Conservation (phyloP, 169 alveolate genomes). For the Babesia caballi region DNA sequence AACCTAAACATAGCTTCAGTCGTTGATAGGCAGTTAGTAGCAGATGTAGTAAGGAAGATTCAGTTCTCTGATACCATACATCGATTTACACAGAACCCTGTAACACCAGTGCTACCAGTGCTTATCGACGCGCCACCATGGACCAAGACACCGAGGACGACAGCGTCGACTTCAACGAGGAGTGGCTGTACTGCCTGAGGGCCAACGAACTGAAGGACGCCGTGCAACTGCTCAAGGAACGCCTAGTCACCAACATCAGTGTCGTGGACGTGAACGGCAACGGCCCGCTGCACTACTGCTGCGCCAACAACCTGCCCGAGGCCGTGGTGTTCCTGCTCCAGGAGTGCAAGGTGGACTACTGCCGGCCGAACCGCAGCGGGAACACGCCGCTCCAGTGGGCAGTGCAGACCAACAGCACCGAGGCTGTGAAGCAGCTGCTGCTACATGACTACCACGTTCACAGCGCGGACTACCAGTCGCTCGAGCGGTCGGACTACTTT, state of each 20-base stretch:
- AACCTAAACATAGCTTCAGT: too few species aligned
- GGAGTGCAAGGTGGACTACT: slow-evolving; percentile 64
- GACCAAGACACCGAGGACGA: slow-evolving; percentile 10
- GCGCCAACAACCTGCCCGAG: slow-evolving; percentile 72
- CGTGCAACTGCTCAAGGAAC: slow-evolving; percentile 28
- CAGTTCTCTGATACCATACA: too few species aligned
- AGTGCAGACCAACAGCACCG: slow-evolving; percentile 69
- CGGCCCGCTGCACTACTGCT: slow-evolving; percentile 68
- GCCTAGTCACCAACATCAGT: slow-evolving; percentile 34
- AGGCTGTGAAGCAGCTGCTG: slow-evolving; percentile 61
- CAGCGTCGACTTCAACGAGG: slow-evolving; percentile 37
- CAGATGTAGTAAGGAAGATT: too few species aligned
- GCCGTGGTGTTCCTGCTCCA: slow-evolving; percentile 62
- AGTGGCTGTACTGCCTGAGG: slow-evolving; percentile 53
- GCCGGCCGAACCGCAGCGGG: slow-evolving; percentile 63
- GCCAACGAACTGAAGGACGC: slow-evolving; percentile 43
- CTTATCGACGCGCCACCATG: too few species aligned
- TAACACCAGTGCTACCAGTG: too few species aligned
- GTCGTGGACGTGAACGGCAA: slow-evolving; percentile 60
- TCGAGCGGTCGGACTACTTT: slow-evolving; percentile 30
- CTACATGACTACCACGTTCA: slow-evolving; percentile 64
- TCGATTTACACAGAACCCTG: too few species aligned
- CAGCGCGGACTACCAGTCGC: slow-evolving; percentile 31
- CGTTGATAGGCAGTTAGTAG: too few species aligned
- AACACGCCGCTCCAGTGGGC: slow-evolving; percentile 78